Evolutionary conservation across 2,329 filamentous ascomycete species (phyloP).

Genomic region (Claviceps digitariae): DNA sequence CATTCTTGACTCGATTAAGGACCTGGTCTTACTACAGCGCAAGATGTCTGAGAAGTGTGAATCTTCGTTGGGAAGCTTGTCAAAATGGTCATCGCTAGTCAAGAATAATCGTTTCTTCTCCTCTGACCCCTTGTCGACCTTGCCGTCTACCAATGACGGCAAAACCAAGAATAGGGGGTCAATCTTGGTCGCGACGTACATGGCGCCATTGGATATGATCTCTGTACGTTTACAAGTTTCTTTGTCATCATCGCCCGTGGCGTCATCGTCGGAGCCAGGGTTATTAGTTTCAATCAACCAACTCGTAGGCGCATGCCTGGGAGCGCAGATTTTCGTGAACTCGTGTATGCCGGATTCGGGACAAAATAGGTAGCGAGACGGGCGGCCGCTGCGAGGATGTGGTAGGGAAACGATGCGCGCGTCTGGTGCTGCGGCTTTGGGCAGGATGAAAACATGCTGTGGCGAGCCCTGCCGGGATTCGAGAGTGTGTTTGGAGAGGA

Average conservation of each 20-base stretch:
- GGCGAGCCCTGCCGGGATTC: constrained; percentile 27
- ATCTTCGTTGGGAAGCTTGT: constrained; percentile 40
- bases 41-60: constrained; percentile 48
- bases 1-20: constrained; percentile 51
- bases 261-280: constrained; percentile 8
- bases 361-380: constrained; percentile 48
- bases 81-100: constrained; percentile 58
- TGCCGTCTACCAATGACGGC: constrained; percentile 46
- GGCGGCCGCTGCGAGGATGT: constrained; percentile 41
- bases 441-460: constrained; percentile 47
- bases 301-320: constrained; percentile 41
- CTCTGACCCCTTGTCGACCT: constrained; percentile 26
- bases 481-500: constrained; percentile 26
- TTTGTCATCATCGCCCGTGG: not conserved
- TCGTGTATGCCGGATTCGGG: constrained; percentile 51
- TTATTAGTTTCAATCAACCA: constrained; percentile 40
- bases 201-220: constrained; percentile 51
- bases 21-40: constrained; percentile 30
- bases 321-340: constrained; percentile 43
- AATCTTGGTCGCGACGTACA: constrained; percentile 73
- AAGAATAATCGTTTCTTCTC: constrained; percentile 50
- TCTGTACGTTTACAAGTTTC: constrained; percentile 11
- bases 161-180: constrained; percentile 78
- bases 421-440: constrained; percentile 35
- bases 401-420: constrained; percentile 47